Percentiles rank a stretch among this genome's conserved stretches.
These are phyloP conservation scores for Coemansia guatemalensis DNA, from an alignment of 192 early-diverging fungal genomes.

Conservation along the genomic window DNA sequence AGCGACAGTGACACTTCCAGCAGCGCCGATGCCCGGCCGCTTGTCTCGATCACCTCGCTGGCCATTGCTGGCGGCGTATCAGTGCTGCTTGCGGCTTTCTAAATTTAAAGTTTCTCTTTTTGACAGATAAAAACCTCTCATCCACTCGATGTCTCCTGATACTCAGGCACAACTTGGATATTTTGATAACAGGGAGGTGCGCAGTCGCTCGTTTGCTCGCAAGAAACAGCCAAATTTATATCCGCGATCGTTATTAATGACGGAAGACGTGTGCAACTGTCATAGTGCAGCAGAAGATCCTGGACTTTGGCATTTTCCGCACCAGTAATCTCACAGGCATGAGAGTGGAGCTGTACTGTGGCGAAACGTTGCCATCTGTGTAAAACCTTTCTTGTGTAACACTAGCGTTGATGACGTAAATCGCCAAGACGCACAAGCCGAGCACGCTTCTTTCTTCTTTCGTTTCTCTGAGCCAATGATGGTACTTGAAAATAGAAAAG, in stretches of 20 bases:
- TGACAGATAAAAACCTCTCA: background rate
- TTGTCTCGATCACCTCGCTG: slow-evolving; percentile 14
- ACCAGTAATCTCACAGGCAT: background rate
- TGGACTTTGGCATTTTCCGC: background rate
- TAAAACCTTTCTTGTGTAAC: background rate
- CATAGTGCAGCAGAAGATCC: background rate
- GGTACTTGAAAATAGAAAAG: too few relatives aligned
- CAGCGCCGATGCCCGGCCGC: background rate
- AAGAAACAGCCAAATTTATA: too few relatives aligned
- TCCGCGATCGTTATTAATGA: too few relatives aligned
- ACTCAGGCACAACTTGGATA: too few relatives aligned
- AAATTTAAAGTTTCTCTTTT: slow-evolving; percentile 6
- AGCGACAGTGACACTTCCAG: background rate
- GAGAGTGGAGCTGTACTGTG: background rate
- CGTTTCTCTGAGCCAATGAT: background rate
- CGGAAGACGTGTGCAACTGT: background rate
- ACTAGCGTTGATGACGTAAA: background rate
- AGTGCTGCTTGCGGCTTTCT: slow-evolving; percentile 30
- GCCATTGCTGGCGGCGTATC: slow-evolving; percentile 27
- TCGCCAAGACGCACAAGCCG: background rate
- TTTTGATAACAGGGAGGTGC: too few relatives aligned
- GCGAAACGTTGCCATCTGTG: background rate
- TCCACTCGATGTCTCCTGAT: background rate
- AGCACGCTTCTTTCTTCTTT: background rate
- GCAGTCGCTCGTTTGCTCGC: too few relatives aligned